These are phyloP conservation scores for Capillidium heterosporum DNA, from an alignment of 371 early-diverging fungal genomes.

Conservation along the genomic window DNA sequence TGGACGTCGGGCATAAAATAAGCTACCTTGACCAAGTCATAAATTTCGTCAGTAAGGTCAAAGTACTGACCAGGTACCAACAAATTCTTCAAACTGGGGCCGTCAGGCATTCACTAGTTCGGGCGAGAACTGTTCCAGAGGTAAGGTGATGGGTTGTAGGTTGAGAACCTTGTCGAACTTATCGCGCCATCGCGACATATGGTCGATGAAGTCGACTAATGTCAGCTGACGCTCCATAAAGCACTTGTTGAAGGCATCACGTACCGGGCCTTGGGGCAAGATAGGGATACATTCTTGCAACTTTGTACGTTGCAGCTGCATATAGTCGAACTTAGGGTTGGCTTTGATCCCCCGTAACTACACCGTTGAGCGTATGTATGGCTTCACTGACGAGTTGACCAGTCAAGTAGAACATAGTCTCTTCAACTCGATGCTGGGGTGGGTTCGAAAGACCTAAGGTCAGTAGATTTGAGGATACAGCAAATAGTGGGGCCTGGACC, in stretches of 20 bases:
- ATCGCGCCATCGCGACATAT: constrained; percentile 73
- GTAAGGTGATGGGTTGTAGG: constrained; percentile 55
- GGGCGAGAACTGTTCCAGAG: constrained; percentile 67
- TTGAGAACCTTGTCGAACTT: constrained; percentile 71
- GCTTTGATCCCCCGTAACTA: not conserved
- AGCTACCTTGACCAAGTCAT: constrained; percentile 86
- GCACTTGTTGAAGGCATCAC: constrained; percentile 62
- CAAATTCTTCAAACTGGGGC: constrained; percentile 92
- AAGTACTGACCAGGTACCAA: constrained; percentile 96
- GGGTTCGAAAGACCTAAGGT: constrained; percentile 63
- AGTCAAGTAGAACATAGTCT: constrained; percentile 88
- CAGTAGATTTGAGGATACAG: constrained; percentile 89
- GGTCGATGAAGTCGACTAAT: constrained; percentile 57
- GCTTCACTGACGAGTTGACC: constrained; percentile 78
- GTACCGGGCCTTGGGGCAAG: not conserved
- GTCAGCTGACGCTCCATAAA: constrained; percentile 69
- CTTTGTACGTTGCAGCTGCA: not conserved
- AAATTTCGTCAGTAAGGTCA: constrained; percentile 56
- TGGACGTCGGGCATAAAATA: constrained; percentile 81
- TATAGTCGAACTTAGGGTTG: not conserved
- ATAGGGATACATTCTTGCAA: not conserved
- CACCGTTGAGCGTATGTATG: constrained; percentile 37
- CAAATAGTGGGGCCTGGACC: constrained; percentile 54
- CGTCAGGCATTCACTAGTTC: constrained; percentile 94
- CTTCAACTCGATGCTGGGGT: constrained; percentile 82